Base-by-base conservation (phyloP, 805 yeast genomes). In the Lachancea quebecensis region DNA sequence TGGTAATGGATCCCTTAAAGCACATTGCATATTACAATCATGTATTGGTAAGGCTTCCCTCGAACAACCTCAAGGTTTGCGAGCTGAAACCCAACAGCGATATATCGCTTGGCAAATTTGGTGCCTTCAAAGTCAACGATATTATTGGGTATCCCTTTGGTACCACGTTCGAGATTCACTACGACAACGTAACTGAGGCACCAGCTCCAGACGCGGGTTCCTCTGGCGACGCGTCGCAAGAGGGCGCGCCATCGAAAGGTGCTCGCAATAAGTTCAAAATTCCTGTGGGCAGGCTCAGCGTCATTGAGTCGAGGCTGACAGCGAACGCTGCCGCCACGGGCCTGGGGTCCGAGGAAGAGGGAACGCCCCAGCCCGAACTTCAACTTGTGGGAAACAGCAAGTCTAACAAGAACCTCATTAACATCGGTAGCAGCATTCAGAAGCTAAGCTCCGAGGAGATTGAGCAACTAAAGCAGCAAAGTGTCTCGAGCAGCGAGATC, bases 31-130 rank as follows among this genome's bases (percentile, higher is more conserved):
- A 50, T 44, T 58, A 57, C 48, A 66, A 58, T 52, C 64, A 57
- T 57, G 87, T 78, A 9, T 65, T 91, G 55, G 63, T 93, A 32
- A 74, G 83, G 44, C 71, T 89, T 47, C 98, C 98, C 0, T 87
- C 96, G 1, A 85, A 81, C 42, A 84, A 85, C 46, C 63, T 81
- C 57, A 82, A 86, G 59, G 73, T 90, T 34, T 79, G 84, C n/a
- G 78, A 81, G 53, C 68, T 90, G 48, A 74, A 72, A 41, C 72
- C 77, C 3, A 79, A 76, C 29, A 79, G 82, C 0, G 61, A 75
- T 10, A 74, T 93, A 15, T 78, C 79, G 45, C 71, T 93, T 51
- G 99, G 99, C 1, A 91, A 93, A 61, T 93, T 91, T 65, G 99
- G 99, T 15, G 71, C 83, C 0, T 93, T 93, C 61, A 68, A 74